These are phyloP conservation scores for Quercus rubra DNA, from an alignment of 306 rosid genomes.

Conservation along the genomic window DNA sequence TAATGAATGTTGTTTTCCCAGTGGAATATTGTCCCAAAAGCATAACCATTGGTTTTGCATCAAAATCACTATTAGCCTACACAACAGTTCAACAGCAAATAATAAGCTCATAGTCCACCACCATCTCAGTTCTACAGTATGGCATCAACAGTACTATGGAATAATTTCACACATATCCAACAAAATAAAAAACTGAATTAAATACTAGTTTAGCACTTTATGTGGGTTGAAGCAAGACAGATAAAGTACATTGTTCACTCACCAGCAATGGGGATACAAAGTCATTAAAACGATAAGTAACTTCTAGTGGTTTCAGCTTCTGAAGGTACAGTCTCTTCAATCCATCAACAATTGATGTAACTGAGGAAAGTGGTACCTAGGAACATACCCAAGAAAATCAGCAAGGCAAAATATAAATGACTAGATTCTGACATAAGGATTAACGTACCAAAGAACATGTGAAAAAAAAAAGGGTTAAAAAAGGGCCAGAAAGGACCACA, in stretches of 20 bases:
- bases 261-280: conserved; percentile 83
- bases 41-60: conserved; percentile 96
- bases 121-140: neutral
- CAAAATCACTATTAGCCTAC: conserved; percentile 94
- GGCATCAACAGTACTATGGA: neutral
- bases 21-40: conserved; percentile 99
- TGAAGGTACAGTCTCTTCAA: conserved; percentile 81
- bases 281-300: conserved; percentile 67
- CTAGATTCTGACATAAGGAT: neutral
- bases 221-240: neutral
- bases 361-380: conserved; percentile 70
- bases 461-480: neutral
- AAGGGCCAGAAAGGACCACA: neutral
- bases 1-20: conserved; percentile 95
- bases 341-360: conserved; percentile 85
- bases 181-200: neutral
- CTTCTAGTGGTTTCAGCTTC: conserved; percentile 95
- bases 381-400: conserved; percentile 2
- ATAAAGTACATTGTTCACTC: conserved; percentile 19
- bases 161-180: neutral
- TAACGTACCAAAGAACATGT: neutral
- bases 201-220: neutral
- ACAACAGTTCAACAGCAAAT: conserved; percentile 12
- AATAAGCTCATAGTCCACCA: neutral
- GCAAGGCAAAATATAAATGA: neutral